phyloP scores from a whole-genome alignment of 2,329 filamentous ascomycete species.

The Penicillium sp. region DNA sequence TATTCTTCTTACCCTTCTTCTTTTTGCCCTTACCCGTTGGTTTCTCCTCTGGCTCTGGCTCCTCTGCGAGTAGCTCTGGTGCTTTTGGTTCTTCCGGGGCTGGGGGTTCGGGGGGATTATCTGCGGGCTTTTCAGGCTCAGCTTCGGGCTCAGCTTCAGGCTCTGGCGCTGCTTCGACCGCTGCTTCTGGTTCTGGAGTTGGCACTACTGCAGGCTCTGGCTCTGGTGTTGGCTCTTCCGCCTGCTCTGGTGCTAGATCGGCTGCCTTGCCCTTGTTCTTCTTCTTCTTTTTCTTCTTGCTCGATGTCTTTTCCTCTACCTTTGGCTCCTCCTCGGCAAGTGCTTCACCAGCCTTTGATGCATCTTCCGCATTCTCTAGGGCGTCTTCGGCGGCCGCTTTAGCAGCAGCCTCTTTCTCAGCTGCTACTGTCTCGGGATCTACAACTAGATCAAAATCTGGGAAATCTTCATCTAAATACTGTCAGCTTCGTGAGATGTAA shows the following conservation, averaged over 20 bases:
- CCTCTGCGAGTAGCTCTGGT: constrained; percentile 6
- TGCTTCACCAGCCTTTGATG: constrained; percentile 4
- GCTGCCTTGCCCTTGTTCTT: constrained; percentile 10
- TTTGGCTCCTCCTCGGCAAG: constrained; percentile 1
- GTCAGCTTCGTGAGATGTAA: constrained; percentile 1
- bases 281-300: constrained; percentile 18
- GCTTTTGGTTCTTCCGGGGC: constrained; percentile 2
- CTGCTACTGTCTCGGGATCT: constrained; percentile 32
- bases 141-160: background rate
- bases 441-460: constrained; percentile 33
- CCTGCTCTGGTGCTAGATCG: background rate
- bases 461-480: constrained; percentile 32
- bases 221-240: background rate
- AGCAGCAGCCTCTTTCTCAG: constrained; percentile 35
- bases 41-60: constrained; percentile 2
- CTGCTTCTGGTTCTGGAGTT: constrained; percentile 5
- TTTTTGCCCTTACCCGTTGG: constrained; percentile 13
- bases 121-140: background rate
- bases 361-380: constrained; percentile 22
- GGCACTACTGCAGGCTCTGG: background rate
- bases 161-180: background rate
- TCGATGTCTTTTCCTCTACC: background rate
- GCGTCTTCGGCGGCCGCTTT: constrained; percentile 34
- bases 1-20: constrained; percentile 13
- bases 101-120: constrained; percentile 7